Evolutionary conservation across 768 basidiomycete genomes (phyloP).

Genomic region (Pleurotus giganteus): DNA sequence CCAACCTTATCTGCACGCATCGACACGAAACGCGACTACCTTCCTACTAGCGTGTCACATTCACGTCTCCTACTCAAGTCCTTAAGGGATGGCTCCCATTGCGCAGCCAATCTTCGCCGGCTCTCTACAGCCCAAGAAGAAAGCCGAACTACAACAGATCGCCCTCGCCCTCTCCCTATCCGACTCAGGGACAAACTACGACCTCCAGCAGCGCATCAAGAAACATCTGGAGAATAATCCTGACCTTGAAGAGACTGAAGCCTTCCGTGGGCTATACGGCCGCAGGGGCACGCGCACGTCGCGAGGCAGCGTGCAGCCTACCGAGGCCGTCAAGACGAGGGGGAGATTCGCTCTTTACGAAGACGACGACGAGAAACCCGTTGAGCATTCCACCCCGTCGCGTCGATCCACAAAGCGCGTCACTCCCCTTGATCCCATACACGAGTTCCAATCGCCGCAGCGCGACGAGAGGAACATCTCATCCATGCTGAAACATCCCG

Average conservation of each 20-base stretch:
- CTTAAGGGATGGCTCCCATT: slow-evolving; percentile 24
- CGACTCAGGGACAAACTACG: slow-evolving; percentile 61
- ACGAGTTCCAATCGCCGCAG: slow-evolving; percentile 43
- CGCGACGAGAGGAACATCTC: slow-evolving; percentile 52
- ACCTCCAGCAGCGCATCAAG: slow-evolving; percentile 59
- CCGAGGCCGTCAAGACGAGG: slow-evolving; percentile 13
- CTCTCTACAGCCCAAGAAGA: slow-evolving; percentile 62
- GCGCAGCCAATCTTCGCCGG: slow-evolving; percentile 30
- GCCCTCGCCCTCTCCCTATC: slow-evolving; percentile 51
- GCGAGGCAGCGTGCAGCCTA: slow-evolving; percentile 30
- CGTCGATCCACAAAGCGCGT: slow-evolving; percentile 18
- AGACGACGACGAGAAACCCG: not conserved
- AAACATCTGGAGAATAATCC: slow-evolving; percentile 59
- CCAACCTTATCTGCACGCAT: not conserved
- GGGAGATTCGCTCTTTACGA: slow-evolving; percentile 12
- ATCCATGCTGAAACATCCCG: slow-evolving; percentile 45
- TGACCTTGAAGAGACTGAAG: slow-evolving; percentile 53
- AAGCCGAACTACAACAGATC: slow-evolving; percentile 63
- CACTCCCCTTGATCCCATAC: slow-evolving; percentile 36
- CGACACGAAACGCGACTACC: not conserved
- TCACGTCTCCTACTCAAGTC: slow-evolving; percentile 22
- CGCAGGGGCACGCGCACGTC: slow-evolving; percentile 39
- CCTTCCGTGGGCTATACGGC: slow-evolving; percentile 54
- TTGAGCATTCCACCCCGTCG: not conserved
- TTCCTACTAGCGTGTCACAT: not conserved